Percentiles rank a stretch among this genome's conserved stretches.
Conservation (phyloP, 1,284 basidiomycete genomes). For the Exsudoporus floridanus region DNA sequence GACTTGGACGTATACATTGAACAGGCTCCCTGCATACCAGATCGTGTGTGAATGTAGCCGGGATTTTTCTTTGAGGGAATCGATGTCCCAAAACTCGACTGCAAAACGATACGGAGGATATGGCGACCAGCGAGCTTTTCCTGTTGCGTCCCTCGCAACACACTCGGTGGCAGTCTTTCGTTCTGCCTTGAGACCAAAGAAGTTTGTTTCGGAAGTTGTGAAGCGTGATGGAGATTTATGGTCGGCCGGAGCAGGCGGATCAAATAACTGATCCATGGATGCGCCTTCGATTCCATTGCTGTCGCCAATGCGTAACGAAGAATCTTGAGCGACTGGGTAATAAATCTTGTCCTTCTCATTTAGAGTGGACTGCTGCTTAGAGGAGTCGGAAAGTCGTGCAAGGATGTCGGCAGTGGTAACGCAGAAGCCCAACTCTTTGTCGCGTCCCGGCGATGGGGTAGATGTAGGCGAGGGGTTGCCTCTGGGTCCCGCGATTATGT, state of each 20-base stretch:
- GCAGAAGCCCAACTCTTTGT: slow-evolving; percentile 63
- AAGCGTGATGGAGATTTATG: slow-evolving; percentile 30
- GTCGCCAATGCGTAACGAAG: slow-evolving; percentile 81
- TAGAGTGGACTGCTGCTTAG: slow-evolving; percentile 9
- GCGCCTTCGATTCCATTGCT: slow-evolving; percentile 52
- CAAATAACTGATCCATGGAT: slow-evolving; percentile 56
- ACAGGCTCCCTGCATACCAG: slow-evolving; percentile 78
- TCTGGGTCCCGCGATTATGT: slow-evolving; percentile 47
- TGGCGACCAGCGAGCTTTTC: slow-evolving; percentile 54
- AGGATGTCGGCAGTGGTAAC: slow-evolving; percentile 52
- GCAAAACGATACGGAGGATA: slow-evolving; percentile 80
- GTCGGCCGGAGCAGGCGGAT: slow-evolving; percentile 27
- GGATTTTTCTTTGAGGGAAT: slow-evolving; percentile 80
- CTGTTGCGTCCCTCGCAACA: slow-evolving; percentile 41
- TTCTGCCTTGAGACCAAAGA: slow-evolving; percentile 63
- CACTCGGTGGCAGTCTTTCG: slow-evolving; percentile 43
- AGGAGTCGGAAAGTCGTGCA: slow-evolving; percentile 31
- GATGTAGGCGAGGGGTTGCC: slow-evolving; percentile 35
- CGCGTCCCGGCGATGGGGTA: slow-evolving; percentile 39
- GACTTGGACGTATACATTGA: slow-evolving; percentile 87
- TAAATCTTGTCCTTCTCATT: slow-evolving; percentile 44
- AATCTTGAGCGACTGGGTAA: slow-evolving; percentile 74
- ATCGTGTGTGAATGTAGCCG: slow-evolving; percentile 74
- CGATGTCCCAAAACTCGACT: slow-evolving; percentile 90
- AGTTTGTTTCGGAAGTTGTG: slow-evolving; percentile 50